Percentiles rank a stretch among this genome's conserved stretches.
Evolutionary conservation across 1,284 basidiomycete genomes (phyloP).

Genomic region (Neotropicomus parvogracilis): DNA sequence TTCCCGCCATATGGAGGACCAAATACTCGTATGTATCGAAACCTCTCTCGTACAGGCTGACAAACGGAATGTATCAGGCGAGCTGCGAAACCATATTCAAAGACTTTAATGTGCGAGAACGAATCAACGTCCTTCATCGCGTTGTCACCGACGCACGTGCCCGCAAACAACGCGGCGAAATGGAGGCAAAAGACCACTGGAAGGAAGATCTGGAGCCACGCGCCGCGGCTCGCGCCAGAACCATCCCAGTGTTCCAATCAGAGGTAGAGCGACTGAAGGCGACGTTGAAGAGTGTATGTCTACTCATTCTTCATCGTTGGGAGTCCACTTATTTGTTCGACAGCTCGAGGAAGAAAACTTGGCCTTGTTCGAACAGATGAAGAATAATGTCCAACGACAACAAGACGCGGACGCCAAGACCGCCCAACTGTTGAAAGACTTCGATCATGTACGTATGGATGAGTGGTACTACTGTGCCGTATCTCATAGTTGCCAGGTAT

Average conservation of each 20-base stretch:
- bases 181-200: constrained; percentile 55
- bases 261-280: constrained; percentile 51
- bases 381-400: constrained; percentile 45
- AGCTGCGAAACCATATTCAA: constrained; percentile 56
- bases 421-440: constrained; percentile 45
- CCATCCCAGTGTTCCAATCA: constrained; percentile 53
- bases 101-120: constrained; percentile 60
- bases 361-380: constrained; percentile 45
- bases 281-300: constrained; percentile 47
- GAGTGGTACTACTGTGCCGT: not conserved
- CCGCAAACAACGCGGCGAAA: constrained; percentile 49
- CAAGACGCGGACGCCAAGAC: constrained; percentile 46
- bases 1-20: constrained; percentile 63
- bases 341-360: constrained; percentile 58
- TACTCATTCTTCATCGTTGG: not conserved
- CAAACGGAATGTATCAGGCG: constrained; percentile 7
- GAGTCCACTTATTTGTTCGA: not conserved
- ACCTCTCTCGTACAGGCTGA: not conserved
- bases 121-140: constrained; percentile 64
- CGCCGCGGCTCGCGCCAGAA: constrained; percentile 57
- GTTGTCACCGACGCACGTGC: constrained; percentile 67
- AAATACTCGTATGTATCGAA: constrained; percentile 48
- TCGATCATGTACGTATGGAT: constrained; percentile 47
- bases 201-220: constrained; percentile 55
- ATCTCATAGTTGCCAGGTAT: constrained; percentile 39